Percentiles rank a stretch among this genome's conserved stretches.
phyloP scores from a whole-genome alignment of 345 rosid genomes.

The Eucalyptus curtisii region DNA sequence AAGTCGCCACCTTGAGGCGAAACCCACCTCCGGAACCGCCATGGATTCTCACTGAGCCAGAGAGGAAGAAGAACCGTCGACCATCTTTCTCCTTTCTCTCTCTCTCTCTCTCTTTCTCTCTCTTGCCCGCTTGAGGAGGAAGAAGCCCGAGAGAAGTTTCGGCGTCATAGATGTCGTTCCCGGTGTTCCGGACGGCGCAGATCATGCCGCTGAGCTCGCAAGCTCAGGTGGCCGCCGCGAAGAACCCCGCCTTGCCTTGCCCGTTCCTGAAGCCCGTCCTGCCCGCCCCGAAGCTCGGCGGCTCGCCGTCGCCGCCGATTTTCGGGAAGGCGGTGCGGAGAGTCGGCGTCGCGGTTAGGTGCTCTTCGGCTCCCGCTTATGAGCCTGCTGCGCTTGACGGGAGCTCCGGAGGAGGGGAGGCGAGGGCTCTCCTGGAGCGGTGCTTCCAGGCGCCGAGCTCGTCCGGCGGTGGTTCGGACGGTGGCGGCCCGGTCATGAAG shows the following conservation, averaged over 20 bases:
- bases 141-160: neutral
- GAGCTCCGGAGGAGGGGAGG: neutral
- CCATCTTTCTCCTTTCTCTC: neutral
- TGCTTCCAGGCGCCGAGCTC: constrained; percentile 35
- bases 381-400: neutral
- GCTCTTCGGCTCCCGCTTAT: neutral
- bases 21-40: neutral
- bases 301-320: neutral
- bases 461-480: constrained; percentile 13
- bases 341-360: neutral
- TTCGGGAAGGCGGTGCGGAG: constrained; percentile 17
- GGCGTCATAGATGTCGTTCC: neutral
- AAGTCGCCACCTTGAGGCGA: neutral
- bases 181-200: neutral
- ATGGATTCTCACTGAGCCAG: neutral
- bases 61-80: neutral
- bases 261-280: neutral
- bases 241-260: neutral
- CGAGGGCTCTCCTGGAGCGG: constrained; percentile 31
- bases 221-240: neutral
- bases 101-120: neutral
- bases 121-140: neutral
- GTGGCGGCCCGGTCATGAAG: constrained; percentile 68
- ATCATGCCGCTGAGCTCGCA: constrained; percentile 1
- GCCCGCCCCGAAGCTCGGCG: neutral